A percentile compares a stretch with the other conserved stretches of the same genome.
Evolutionary conservation across 169 alveolate species (phyloP).

Genomic region (Plasmodium chabaudi): DNA sequence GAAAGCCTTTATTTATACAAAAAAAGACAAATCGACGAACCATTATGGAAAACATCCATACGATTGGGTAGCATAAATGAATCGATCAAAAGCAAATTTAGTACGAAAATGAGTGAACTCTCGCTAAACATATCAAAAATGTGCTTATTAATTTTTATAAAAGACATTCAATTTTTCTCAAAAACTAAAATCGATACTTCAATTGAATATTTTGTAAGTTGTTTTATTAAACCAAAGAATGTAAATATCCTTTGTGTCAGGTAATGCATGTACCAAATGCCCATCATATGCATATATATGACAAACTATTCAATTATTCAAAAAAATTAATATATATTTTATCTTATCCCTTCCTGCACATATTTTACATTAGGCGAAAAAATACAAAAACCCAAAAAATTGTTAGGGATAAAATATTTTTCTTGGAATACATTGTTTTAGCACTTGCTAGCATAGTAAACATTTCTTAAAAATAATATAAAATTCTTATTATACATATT

Average conservation of each 20-base stretch:
- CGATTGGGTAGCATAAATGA: conserved; percentile 30
- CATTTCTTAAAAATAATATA: not conserved
- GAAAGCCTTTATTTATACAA: conserved; percentile 53
- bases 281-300: not conserved
- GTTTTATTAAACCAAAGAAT: conserved; percentile 16
- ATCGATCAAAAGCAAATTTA: conserved; percentile 23
- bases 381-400: conserved; percentile 45
- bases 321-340: not conserved
- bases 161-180: conserved; percentile 36
- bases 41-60: conserved; percentile 69
- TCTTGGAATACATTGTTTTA: conserved; percentile 44
- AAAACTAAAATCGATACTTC: conserved; percentile 14
- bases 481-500: not conserved
- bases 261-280: conserved; percentile 1
- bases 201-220: conserved; percentile 55
- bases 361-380: conserved; percentile 17
- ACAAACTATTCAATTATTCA: not conserved
- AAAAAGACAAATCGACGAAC: conserved; percentile 46
- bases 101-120: conserved; percentile 8
- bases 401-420: conserved; percentile 60
- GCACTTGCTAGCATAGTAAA: conserved; percentile 16
- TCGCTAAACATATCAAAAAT: conserved; percentile 5
- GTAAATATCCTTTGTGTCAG: conserved; percentile 53
- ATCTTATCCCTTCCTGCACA: too few species aligned
- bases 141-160: conserved; percentile 50